Evolutionary conservation across 257 asterid genomes (phyloP).

Genomic region (Lithospermum erythrorhizon): DNA sequence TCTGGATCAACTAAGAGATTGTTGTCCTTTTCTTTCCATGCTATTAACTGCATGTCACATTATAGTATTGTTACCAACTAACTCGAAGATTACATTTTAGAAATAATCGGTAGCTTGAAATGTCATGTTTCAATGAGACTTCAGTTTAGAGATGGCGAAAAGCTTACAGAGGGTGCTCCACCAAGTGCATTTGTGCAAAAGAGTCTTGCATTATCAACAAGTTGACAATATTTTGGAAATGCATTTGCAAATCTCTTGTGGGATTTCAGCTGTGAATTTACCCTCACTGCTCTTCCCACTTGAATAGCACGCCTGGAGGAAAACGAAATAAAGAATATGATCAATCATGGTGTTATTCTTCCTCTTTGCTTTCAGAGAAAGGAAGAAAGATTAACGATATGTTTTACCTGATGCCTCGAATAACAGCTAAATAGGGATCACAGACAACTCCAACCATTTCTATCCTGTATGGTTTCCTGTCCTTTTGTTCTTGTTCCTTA

Average conservation of each 20-base stretch:
- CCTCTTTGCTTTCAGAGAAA: not conserved
- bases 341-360: not conserved
- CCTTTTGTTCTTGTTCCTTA: constrained; percentile 23
- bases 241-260: constrained; percentile 89
- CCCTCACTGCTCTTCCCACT: constrained; percentile 85
- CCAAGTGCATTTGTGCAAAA: constrained; percentile 55
- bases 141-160: not conserved
- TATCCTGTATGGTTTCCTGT: constrained; percentile 59
- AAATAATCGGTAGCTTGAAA: not conserved
- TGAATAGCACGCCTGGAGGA: constrained; percentile 74
- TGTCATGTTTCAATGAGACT: not conserved
- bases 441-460: constrained; percentile 93
- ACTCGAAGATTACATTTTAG: not conserved
- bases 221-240: constrained; percentile 49
- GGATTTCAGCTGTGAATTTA: constrained; percentile 66
- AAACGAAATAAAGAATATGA: not conserved
- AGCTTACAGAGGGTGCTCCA: constrained; percentile 53
- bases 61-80: not conserved
- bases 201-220: constrained; percentile 80
- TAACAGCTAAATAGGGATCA: constrained; percentile 80
- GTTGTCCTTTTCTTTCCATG: constrained; percentile 83
- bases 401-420: constrained; percentile 80
- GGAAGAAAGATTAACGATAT: not conserved
- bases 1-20: constrained; percentile 53
- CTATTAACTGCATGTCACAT: constrained; percentile 49